Base-by-base conservation (phyloP, 768 basidiomycete genomes). In the Suillus americanus region DNA sequence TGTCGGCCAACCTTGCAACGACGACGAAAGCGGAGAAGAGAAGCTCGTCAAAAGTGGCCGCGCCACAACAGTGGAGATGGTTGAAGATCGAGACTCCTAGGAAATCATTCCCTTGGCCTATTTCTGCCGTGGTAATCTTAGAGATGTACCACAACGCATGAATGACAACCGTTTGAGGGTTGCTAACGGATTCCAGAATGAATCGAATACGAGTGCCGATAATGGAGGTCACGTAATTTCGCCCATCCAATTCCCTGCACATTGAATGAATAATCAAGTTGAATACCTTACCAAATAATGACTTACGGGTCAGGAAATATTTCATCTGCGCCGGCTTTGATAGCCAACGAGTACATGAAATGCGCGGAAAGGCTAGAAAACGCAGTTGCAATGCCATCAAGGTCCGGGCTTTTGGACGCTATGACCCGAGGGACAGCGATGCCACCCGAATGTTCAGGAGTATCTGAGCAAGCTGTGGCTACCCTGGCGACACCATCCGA, bases 1-100 rank as follows among this genome's bases (percentile, higher is more conserved):
- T 78, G 51, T 78, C 77, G 7, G 72, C 66, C 57, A 78, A 69
- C 74, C 79, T 78, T 30, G 79, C 75, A 60, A 75, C 79, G 28
- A 66, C 50, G 45, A 78, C 66, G 55, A 78, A 79, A 18, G 72
- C 66, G 35, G 71, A 75, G 61, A 78, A 68, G 76, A 79, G 70
- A 50, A 78, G 76, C 14, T 78, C 77, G 60, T 78, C 77, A 14
- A 67, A 69, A 41, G 69, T 55, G 33, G 65, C 65, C 9, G 70
- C 62, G 23, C 78, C 74, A 37, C 72, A 71, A 56, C 70, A 67
- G 59, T 69, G 68, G 33, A 79, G 67, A 64, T 71, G 73, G 60
- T 71, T 71, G 35, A 79, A 74, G 40, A 74, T 65, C 28, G 74
- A 71, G 28, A 74, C 33, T 5, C 73, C 71, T 38, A 73, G 63